A percentile compares a stretch with the other conserved stretches of the same genome.
These are phyloP conservation scores for Penicillium simplicissimum DNA, from an alignment of 495 filamentous ascomycete genomes.

Conservation along the genomic window DNA sequence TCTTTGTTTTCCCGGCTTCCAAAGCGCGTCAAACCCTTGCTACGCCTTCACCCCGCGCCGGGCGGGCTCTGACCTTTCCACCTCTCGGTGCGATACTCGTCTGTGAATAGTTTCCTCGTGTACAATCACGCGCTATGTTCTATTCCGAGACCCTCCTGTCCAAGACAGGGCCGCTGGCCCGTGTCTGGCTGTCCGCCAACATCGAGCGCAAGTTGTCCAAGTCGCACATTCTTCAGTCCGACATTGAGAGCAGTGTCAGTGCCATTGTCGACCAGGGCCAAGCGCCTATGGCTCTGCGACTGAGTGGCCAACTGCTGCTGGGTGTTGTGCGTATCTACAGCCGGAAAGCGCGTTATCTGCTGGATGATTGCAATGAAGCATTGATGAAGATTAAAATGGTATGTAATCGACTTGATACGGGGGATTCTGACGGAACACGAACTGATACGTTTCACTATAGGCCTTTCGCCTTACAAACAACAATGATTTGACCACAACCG, in stretches of 20 bases:
- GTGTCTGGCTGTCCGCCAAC: conserved; percentile 97
- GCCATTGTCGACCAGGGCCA: conserved; percentile 93
- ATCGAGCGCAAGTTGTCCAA: conserved; percentile 97
- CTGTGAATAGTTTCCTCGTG: conserved; percentile 11
- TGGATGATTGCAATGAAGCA: conserved; percentile 97
- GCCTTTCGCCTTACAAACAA: conserved; percentile 78
- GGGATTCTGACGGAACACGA: neutral
- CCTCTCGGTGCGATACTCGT: conserved; percentile 14
- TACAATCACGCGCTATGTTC: conserved; percentile 69
- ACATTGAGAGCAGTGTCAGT: conserved; percentile 88
- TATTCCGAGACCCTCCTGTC: conserved; percentile 95
- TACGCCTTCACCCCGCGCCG: conserved; percentile 42
- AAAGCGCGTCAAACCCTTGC: conserved; percentile 41
- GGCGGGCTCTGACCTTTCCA: conserved; percentile 33
- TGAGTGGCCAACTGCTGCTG: conserved; percentile 90
- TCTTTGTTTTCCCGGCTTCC: conserved; percentile 40
- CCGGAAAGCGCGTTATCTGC: conserved; percentile 89
- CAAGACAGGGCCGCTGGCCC: conserved; percentile 94
- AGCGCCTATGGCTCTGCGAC: conserved; percentile 89
- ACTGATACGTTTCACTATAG: conserved; percentile 35
- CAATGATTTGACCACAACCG: conserved; percentile 73
- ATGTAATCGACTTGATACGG: conserved; percentile 23
- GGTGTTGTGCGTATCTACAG: conserved; percentile 98
- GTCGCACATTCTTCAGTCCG: conserved; percentile 86
- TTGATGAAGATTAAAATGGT: conserved; percentile 99